phyloP scores from a whole-genome alignment of 148 eudicot genomes.

The Salicornia ramosissima region DNA sequence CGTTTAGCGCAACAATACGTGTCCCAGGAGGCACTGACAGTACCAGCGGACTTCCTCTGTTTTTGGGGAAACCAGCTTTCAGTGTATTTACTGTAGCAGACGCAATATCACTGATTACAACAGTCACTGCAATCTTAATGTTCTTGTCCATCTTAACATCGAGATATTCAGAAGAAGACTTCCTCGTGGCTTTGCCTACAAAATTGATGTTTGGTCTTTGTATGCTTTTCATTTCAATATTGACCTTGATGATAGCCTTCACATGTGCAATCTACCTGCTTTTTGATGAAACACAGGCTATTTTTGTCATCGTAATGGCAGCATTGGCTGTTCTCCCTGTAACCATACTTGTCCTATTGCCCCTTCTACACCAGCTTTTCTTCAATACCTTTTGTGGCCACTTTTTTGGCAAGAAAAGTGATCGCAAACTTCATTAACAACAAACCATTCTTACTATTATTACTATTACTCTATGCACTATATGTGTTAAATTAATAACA shows the following conservation, averaged over 20 bases:
- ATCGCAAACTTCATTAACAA: conserved; percentile 19
- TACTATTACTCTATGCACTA: too few relatives aligned
- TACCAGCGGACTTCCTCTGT: background rate
- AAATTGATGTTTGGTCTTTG: conserved; percentile 19
- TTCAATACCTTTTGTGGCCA: conserved; percentile 1
- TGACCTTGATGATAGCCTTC: conserved; percentile 17
- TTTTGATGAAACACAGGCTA: background rate
- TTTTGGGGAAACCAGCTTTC: conserved; percentile 2
- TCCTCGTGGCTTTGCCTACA: conserved; percentile 6
- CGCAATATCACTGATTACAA: conserved; percentile 20
- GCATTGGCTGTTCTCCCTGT: background rate
- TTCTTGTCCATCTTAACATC: conserved; percentile 29
- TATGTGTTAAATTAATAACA: too few relatives aligned
- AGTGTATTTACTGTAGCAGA: conserved; percentile 19
- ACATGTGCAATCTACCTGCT: conserved; percentile 17
- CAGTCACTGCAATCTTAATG: conserved; percentile 19
- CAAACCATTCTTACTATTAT: too few relatives aligned
- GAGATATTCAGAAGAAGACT: conserved; percentile 18
- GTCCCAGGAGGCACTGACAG: conserved; percentile 22
- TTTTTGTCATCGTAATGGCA: background rate
- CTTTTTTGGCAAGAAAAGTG: conserved; percentile 16
- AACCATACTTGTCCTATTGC: conserved; percentile 4
- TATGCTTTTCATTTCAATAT: conserved; percentile 21
- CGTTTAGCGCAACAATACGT: conserved; percentile 16
- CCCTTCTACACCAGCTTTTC: conserved; percentile 8